phyloP scores from a whole-genome alignment of 2,329 filamentous ascomycete species.

The Colletotrichum coccodes region DNA sequence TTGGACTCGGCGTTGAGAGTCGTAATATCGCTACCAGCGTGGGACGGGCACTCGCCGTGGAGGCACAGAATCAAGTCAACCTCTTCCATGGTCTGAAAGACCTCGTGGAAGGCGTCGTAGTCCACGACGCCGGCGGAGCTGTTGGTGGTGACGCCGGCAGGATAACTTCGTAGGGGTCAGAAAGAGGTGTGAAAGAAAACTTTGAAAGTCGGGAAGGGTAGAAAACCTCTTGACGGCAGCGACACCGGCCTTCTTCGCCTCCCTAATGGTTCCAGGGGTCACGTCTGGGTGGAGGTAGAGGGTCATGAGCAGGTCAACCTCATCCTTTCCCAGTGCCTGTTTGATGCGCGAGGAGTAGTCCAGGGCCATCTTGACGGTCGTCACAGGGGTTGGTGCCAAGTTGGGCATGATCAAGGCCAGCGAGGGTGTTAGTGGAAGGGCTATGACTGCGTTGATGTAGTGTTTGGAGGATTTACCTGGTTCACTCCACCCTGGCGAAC shows the following conservation, averaged over 20 bases:
- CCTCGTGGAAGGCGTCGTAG: constrained; percentile 77
- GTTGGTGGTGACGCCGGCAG: constrained; percentile 70
- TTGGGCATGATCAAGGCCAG: constrained; percentile 62
- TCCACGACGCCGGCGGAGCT: constrained; percentile 76
- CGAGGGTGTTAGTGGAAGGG: background rate
- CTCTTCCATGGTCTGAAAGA: constrained; percentile 90
- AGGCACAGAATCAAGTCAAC: constrained; percentile 87
- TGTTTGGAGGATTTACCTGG: constrained; percentile 38
- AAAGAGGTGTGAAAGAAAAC: background rate
- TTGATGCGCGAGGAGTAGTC: constrained; percentile 72
- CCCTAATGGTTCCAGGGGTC: constrained; percentile 75
- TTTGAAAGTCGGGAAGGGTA: background rate
- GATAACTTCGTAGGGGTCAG: constrained; percentile 18
- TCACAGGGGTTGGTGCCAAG: constrained; percentile 69
- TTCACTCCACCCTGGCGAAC: constrained; percentile 72
- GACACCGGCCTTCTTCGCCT: constrained; percentile 79
- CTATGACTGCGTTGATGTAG: background rate
- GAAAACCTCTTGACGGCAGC: constrained; percentile 68
- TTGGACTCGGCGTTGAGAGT: constrained; percentile 76
- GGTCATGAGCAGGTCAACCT: constrained; percentile 77
- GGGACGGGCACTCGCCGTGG: constrained; percentile 82
- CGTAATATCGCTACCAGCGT: constrained; percentile 53
- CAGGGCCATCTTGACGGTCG: constrained; percentile 69
- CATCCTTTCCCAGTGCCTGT: constrained; percentile 52
- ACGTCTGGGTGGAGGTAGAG: constrained; percentile 73